phyloP scores from a whole-genome alignment of 805 yeast species.

The Yueomyces sinensis region DNA sequence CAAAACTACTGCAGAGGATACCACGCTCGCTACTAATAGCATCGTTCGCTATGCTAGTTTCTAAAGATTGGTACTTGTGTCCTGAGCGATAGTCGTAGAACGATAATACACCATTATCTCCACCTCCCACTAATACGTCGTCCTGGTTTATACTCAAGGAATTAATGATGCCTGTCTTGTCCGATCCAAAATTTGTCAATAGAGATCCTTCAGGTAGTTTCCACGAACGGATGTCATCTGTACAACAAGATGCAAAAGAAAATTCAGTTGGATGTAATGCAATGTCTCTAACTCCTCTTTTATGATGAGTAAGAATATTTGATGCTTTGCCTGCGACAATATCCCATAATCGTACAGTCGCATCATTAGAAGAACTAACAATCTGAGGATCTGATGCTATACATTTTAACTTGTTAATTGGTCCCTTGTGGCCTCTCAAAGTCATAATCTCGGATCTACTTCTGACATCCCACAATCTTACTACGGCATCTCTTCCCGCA shows the following conservation, averaged over 20 bases:
- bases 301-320: conserved; percentile 71
- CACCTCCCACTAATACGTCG: conserved; percentile 65
- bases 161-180: conserved; percentile 39
- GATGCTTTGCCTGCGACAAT: conserved; percentile 57
- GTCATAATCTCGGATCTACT: conserved; percentile 63
- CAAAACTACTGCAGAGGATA: conserved; percentile 60
- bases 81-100: conserved; percentile 74
- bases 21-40: conserved; percentile 54
- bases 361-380: conserved; percentile 70
- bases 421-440: conserved; percentile 67
- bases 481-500: conserved; percentile 80
- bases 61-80: conserved; percentile 38
- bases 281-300: conserved; percentile 66
- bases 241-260: conserved; percentile 69
- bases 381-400: conserved; percentile 76
- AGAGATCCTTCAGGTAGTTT: conserved; percentile 63
- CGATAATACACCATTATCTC: conserved; percentile 67
- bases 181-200: conserved; percentile 38
- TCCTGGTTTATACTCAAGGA: conserved; percentile 49
- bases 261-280: conserved; percentile 53
- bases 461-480: conserved; percentile 89
- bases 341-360: conserved; percentile 86
- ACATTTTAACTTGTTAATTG: conserved; percentile 56
- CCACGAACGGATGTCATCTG: conserved; percentile 79
- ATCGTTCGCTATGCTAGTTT: conserved; percentile 54